phyloP scores from a whole-genome alignment of 164 flowering plant genomes.

The Hamamelis virginiana region DNA sequence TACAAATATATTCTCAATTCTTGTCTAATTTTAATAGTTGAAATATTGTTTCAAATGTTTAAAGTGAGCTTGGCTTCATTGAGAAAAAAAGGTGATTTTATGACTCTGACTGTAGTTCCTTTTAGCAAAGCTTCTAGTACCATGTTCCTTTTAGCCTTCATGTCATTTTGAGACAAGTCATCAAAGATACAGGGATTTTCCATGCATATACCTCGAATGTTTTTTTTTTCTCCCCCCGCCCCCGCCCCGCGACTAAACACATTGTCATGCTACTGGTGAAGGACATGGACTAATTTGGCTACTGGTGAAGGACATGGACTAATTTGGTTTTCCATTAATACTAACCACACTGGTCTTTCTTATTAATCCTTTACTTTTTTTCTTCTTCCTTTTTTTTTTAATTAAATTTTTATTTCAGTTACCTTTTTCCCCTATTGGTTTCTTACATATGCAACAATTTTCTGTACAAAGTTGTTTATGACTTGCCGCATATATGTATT shows the following conservation, averaged over 20 bases:
- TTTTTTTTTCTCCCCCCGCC: too few relatives aligned
- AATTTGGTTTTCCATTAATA: too few relatives aligned
- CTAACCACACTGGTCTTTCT: not conserved
- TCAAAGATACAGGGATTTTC: too few relatives aligned
- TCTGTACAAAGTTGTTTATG: not conserved
- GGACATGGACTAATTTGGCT: too few relatives aligned
- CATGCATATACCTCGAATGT: too few relatives aligned
- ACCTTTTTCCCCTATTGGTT: not conserved
- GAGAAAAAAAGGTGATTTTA: not conserved
- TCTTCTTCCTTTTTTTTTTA: not conserved
- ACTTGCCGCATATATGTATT: not conserved
- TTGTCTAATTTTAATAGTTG: not conserved
- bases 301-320: too few relatives aligned
- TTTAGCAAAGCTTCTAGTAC: not conserved
- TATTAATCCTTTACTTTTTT: not conserved
- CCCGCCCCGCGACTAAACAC: too few relatives aligned
- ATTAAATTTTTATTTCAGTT: not conserved
- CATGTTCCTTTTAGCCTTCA: too few relatives aligned
- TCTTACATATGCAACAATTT: not conserved
- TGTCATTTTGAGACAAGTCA: too few relatives aligned
- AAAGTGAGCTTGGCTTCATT: not conserved
- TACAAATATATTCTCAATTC: not conserved
- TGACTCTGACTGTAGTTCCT: not conserved
- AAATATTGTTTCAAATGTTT: not conserved
- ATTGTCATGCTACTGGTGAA: too few relatives aligned